phyloP scores from a whole-genome alignment of 164 flowering plant genomes.

The Liriodendron chinense region DNA sequence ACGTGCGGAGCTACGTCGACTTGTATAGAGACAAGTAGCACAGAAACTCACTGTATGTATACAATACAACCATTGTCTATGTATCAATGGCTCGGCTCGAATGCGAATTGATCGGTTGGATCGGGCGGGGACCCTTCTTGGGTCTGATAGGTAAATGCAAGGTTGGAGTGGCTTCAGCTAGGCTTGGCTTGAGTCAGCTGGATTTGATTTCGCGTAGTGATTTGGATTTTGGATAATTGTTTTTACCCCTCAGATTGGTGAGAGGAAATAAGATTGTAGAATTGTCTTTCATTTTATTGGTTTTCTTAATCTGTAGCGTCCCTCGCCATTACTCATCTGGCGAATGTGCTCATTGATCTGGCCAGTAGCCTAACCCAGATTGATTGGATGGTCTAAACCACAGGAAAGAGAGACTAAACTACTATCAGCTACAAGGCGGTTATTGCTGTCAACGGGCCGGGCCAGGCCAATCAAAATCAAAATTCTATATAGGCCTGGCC shows the following conservation, averaged over 20 bases:
- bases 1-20: conserved; percentile 2
- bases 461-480: no score
- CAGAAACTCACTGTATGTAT: background rate
- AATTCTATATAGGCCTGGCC: no score
- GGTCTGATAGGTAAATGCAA: background rate
- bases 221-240: background rate
- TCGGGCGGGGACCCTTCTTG: conserved; percentile 1
- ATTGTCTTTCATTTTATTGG: background rate
- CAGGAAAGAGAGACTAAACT: no score
- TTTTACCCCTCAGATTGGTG: background rate
- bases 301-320: no score
- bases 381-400: no score
- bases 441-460: no score
- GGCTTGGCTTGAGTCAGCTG: background rate
- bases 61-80: background rate
- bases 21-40: conserved; percentile 8
- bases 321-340: no score
- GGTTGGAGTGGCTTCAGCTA: background rate
- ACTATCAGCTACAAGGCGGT: no score
- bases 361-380: no score
- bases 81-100: background rate
- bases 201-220: background rate
- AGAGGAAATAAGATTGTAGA: background rate
- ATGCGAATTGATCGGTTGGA: background rate
- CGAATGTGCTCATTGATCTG: no score